phyloP scores from a whole-genome alignment of 441 rosid species.

The Lepidium campestre region DNA sequence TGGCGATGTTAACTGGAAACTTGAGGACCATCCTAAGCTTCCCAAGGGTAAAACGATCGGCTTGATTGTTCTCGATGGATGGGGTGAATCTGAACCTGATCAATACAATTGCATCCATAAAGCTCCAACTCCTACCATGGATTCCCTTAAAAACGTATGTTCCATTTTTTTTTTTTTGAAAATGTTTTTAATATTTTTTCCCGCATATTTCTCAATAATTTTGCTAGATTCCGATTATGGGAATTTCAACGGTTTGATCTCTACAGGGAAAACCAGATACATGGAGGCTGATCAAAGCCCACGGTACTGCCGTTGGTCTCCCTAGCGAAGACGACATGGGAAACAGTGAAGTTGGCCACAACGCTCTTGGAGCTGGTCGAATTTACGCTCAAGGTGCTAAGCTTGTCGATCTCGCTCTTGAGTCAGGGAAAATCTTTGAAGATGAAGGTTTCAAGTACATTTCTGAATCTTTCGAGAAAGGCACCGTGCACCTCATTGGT shows the following conservation, averaged over 20 bases:
- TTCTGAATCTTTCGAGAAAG: slow-evolving; percentile 47
- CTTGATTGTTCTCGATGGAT: slow-evolving; percentile 81
- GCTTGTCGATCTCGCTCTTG: slow-evolving; percentile 91
- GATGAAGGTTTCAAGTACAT: slow-evolving; percentile 86
- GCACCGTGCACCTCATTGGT: slow-evolving; percentile 84
- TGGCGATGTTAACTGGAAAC: slow-evolving; percentile 43
- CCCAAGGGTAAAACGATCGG: slow-evolving; percentile 77
- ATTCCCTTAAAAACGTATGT: slow-evolving; percentile 72
- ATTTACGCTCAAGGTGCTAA: slow-evolving; percentile 96
- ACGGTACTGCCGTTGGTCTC: slow-evolving; percentile 89
- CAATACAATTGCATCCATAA: slow-evolving; percentile 82
- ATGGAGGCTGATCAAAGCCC: slow-evolving; percentile 90
- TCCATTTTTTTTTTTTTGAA: background rate
- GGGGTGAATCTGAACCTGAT: slow-evolving; percentile 93
- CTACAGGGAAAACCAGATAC: slow-evolving; percentile 60
- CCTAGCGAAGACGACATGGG: slow-evolving; percentile 99
- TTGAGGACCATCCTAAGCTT: slow-evolving; percentile 78
- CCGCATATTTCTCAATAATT: background rate
- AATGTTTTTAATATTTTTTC: no score
- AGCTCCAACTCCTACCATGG: slow-evolving; percentile 91
- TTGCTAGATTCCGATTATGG: background rate
- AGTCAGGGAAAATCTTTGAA: slow-evolving; percentile 73
- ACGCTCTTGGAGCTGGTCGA: slow-evolving; percentile 97
- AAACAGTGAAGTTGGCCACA: slow-evolving; percentile 98
- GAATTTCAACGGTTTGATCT: background rate